Conservation (phyloP, 2,329 filamentous ascomycete species). For the Stachybotrys chlorohalonatus region DNA sequence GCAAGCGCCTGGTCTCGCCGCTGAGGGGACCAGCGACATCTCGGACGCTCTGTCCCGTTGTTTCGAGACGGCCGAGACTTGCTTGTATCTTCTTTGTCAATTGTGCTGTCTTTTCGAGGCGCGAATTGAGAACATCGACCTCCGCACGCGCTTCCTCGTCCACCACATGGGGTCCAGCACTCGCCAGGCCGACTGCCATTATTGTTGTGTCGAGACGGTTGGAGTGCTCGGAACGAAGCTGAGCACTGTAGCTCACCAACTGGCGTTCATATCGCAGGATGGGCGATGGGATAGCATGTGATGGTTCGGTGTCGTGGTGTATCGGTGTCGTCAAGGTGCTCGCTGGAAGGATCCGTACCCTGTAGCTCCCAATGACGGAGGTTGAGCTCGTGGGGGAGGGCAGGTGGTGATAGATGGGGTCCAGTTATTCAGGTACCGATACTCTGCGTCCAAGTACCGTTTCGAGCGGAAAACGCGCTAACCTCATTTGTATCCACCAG, state of each 20-base stretch:
- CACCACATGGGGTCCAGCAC: constrained; percentile 36
- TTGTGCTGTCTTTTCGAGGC: constrained; percentile 83
- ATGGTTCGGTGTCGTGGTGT: too few species aligned
- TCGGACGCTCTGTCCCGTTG: constrained; percentile 81
- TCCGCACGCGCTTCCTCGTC: constrained; percentile 62
- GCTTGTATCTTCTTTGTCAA: constrained; percentile 94
- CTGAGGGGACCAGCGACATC: constrained; percentile 90
- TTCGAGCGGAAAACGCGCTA: too few species aligned
- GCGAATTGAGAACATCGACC: constrained; percentile 61
- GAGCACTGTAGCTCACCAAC: neutral
- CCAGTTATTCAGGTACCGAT: too few species aligned
- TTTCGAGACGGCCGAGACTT: constrained; percentile 73
- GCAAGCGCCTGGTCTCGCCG: constrained; percentile 81
- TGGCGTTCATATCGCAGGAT: too few species aligned
- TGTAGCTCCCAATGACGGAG: too few species aligned
- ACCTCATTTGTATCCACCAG: too few species aligned
- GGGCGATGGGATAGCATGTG: too few species aligned
- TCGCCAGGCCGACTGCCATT: constrained; percentile 44
- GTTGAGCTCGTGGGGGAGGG: too few species aligned
- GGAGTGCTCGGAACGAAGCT: neutral
- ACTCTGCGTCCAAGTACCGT: too few species aligned
- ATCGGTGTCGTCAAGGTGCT: too few species aligned
- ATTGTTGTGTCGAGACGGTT: neutral
- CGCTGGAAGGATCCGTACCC: too few species aligned
- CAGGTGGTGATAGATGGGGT: too few species aligned